A percentile compares a stretch with the other conserved stretches of the same genome.
These are phyloP conservation scores for Ambrosia trifida DNA, from an alignment of 129 eudicot species.

Conservation along the genomic window DNA sequence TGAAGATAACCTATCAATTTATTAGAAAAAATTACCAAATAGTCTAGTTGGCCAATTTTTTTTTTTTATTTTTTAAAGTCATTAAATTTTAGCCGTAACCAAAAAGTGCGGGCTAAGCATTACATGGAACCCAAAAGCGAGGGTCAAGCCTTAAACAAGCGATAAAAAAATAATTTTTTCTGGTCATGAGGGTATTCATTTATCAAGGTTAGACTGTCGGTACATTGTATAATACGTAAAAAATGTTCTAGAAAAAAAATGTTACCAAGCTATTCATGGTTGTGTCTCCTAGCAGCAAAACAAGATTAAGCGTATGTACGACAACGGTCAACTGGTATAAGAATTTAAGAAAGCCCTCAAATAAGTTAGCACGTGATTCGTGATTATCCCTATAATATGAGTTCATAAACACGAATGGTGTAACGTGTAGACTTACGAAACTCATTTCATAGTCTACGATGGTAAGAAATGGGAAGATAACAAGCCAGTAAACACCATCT, in stretches of 20 bases:
- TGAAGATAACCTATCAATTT: too few relatives aligned
- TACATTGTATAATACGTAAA: not conserved
- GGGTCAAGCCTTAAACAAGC: too few relatives aligned
- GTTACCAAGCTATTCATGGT: constrained; percentile 76
- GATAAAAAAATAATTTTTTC: too few relatives aligned
- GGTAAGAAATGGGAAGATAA: constrained; percentile 73
- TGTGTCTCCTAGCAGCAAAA: constrained; percentile 73
- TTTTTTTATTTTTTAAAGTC: too few relatives aligned
- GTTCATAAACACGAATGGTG: not conserved
- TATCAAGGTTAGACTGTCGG: not conserved
- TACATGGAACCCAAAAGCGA: too few relatives aligned
- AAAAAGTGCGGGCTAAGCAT: too few relatives aligned
- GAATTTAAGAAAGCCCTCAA: not conserved
- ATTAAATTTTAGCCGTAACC: too few relatives aligned
- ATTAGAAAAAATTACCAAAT: too few relatives aligned
- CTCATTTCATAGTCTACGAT: constrained; percentile 56
- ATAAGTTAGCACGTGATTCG: not conserved
- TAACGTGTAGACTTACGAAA: constrained; percentile 49
- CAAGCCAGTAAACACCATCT: constrained; percentile 69
- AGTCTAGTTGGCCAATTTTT: too few relatives aligned
- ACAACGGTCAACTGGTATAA: constrained; percentile 60
- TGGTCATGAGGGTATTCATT: not conserved
- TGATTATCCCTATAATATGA: not conserved
- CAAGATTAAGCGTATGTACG: constrained; percentile 63
- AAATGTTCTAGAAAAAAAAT: not conserved